Conservation (phyloP, 306 rosid species). For the Quercus ilex region DNA sequence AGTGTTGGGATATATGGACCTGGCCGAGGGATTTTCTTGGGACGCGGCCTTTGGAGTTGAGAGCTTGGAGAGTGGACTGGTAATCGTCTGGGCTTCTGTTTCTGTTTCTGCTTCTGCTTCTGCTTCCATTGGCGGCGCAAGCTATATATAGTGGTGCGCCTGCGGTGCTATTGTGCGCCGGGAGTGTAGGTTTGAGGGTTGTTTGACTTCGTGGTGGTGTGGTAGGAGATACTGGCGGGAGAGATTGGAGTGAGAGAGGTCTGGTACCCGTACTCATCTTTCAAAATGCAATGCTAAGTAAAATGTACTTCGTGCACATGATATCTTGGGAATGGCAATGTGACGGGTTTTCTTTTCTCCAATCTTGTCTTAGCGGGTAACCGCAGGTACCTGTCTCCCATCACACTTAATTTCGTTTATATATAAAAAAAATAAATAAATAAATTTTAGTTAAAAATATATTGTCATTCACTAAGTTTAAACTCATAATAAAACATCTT, state of each 20-base stretch:
- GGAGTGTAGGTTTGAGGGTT: constrained; percentile 15
- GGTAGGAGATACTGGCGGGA: constrained; percentile 47
- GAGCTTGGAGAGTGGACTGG: constrained; percentile 75
- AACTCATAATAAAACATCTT: too few species aligned
- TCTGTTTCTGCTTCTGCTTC: background rate
- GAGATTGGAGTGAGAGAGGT: constrained; percentile 34
- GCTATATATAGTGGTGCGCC: constrained; percentile 7
- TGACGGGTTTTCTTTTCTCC: too few species aligned
- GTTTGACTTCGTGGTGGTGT: background rate
- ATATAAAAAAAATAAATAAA: too few species aligned
- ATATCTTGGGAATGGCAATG: too few species aligned
- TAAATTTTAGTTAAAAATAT: too few species aligned
- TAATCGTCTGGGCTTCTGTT: constrained; percentile 50
- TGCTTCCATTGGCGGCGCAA: constrained; percentile 32
- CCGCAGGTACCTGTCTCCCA: too few species aligned
- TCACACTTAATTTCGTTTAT: too few species aligned
- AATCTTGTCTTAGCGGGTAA: too few species aligned
- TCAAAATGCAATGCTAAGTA: too few species aligned
- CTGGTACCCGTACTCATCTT: constrained; percentile 35
- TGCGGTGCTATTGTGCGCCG: constrained; percentile 10
- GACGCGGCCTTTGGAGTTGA: constrained; percentile 77
- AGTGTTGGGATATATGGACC: constrained; percentile 28
- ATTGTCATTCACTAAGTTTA: too few species aligned
- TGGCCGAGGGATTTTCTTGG: constrained; percentile 92
- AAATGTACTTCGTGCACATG: too few species aligned